Conservation (phyloP, 2,329 filamentous ascomycete genomes). For the Sporothrix protearum region DNA sequence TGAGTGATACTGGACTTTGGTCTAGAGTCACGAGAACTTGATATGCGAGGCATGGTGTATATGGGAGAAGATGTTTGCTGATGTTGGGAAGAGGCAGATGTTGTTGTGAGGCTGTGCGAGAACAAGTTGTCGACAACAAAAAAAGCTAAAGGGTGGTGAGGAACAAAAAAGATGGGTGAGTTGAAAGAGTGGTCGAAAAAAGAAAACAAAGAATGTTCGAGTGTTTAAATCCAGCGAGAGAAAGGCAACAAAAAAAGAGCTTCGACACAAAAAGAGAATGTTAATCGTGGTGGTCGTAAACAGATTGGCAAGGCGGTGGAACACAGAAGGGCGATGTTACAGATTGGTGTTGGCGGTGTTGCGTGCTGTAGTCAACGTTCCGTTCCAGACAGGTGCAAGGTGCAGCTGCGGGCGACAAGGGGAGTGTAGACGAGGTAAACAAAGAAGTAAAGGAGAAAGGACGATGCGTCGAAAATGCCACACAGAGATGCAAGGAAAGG, state of each 20-base stretch:
- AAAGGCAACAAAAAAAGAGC: neutral
- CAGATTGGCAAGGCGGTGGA: neutral
- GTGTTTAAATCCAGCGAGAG: neutral
- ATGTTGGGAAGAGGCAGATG: neutral
- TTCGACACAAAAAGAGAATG: neutral
- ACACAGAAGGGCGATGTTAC: constrained; percentile 12
- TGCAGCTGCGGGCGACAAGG: constrained; percentile 15
- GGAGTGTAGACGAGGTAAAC: neutral
- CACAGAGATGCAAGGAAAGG: neutral
- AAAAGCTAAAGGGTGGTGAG: neutral
- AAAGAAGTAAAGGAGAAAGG: neutral
- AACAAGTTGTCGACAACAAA: neutral
- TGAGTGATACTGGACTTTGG: constrained; percentile 38
- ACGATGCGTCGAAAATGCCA: neutral
- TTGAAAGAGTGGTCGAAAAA: neutral
- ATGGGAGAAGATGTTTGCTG: neutral
- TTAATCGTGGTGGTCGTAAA: neutral
- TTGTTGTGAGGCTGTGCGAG: neutral
- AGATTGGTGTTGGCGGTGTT: constrained; percentile 12
- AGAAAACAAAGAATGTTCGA: neutral
- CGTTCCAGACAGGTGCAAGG: constrained; percentile 19
- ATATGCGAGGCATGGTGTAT: constrained; percentile 20
- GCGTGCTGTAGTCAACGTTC: constrained; percentile 9
- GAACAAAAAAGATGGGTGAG: neutral
- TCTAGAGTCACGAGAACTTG: constrained; percentile 8